Base-by-base conservation (phyloP, 176 grass and related monocot species). In the Bromus sterilis region DNA sequence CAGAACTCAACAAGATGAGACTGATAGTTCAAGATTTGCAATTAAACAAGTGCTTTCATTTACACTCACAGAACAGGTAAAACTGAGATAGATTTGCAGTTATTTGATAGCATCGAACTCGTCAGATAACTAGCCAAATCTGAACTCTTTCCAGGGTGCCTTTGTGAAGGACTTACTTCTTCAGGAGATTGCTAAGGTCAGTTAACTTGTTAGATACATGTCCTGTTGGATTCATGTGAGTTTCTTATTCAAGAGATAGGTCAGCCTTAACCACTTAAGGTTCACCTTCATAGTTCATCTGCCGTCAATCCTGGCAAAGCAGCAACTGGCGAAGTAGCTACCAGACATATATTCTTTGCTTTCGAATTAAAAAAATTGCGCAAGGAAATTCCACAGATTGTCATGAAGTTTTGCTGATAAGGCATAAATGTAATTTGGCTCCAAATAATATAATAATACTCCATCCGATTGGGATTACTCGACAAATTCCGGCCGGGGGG, bases 101-200 rank as follows among this genome's bases (percentile, higher is more conserved):
- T 81, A 4, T 56, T 87, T 77, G 2, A 71, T 79, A 21, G 49
- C 21, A 49, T 71, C 24, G 11, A 82, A 42, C 34, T 83, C 11
- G 82, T 48, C 16, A 73, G 29, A 66, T 66, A 65, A 81, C 39
- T 15, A 79, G 64, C 71, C 49, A 43, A 62, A n/a, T 75, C 78
- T 46, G 78, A 69, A 74, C 36, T 90, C 11, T 93, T 78, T 91
- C 26, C 80, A 98, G 95, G 95, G 92, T 93, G 90, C 90, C 67
- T 98, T 98, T 89, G 90, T 98, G 78, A 98, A 91, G 79, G 95
- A 98, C 82, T 91, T 98, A 84, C 90, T 98, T 84, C 36, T 98
- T 83, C 88, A 95, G 77, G 95, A 98, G 79, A 85, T 98, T 71
- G 86, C 95, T 56, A 98, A 98, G 90, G 95, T 98, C 78, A 86